Evolutionary conservation across 2,329 filamentous ascomycete species (phyloP).

Genomic region (Pseudocercospora ulei): DNA sequence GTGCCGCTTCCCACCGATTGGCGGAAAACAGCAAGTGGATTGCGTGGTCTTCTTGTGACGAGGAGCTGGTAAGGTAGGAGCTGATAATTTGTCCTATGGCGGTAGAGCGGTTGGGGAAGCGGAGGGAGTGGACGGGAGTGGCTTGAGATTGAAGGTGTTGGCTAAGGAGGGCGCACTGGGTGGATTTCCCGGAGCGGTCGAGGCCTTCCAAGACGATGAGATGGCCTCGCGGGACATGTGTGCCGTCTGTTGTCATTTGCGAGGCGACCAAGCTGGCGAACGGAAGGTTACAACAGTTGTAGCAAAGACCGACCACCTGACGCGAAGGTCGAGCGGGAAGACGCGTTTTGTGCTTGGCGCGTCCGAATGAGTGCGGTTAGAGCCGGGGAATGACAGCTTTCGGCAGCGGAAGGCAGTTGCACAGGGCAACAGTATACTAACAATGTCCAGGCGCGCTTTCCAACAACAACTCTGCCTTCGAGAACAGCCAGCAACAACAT

Average conservation of each 20-base stretch:
- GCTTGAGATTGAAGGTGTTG: conserved; percentile 45
- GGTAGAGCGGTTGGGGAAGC: conserved; percentile 71
- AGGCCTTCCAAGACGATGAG: conserved; percentile 81
- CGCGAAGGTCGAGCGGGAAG: conserved; percentile 3
- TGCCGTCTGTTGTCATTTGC: neutral
- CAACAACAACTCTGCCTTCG: conserved; percentile 1
- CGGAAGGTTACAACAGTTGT: neutral
- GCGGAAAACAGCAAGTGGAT: conserved; percentile 86
- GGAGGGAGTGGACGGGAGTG: conserved; percentile 48
- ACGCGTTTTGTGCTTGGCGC: conserved; percentile 11
- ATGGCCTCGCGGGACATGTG: conserved; percentile 45
- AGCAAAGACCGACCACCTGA: neutral
- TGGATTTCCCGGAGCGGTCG: conserved; percentile 85
- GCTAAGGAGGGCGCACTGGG: conserved; percentile 65
- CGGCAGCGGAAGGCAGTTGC: too few species aligned
- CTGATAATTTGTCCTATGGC: conserved; percentile 82
- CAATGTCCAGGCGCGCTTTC: conserved; percentile 5
- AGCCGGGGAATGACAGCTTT: too few species aligned
- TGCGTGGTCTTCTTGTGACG: conserved; percentile 71
- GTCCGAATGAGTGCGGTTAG: too few species aligned
- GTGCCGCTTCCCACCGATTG: conserved; percentile 70
- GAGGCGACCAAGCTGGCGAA: neutral
- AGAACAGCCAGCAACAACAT: conserved; percentile 5
- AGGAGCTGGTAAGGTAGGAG: conserved; percentile 61
- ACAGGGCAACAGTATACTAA: too few species aligned